These are phyloP conservation scores for Arthrobotrys conoides DNA, from an alignment of 2,329 filamentous ascomycete species.

Conservation along the genomic window DNA sequence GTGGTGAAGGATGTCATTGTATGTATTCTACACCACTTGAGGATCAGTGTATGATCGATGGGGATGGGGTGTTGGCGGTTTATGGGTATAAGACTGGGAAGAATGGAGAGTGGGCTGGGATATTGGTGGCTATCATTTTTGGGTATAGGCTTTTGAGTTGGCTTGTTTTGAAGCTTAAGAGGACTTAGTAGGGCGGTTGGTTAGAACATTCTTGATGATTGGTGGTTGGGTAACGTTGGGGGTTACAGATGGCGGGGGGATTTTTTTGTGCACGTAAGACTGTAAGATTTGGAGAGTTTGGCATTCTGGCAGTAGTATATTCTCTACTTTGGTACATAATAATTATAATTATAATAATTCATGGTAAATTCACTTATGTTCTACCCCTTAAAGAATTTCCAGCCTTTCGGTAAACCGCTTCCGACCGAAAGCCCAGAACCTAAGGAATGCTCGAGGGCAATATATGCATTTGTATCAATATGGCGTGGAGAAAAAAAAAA, in stretches of 20 bases:
- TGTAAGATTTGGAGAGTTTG: not conserved
- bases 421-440: not conserved
- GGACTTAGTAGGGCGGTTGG: constrained; percentile 63
- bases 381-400: not conserved
- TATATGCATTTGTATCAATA: not conserved
- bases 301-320: not conserved
- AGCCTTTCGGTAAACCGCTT: not conserved
- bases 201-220: not conserved
- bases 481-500: not conserved
- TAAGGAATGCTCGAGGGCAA: constrained; percentile 40
- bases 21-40: constrained; percentile 78
- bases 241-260: not conserved
- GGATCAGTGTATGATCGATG: constrained; percentile 78
- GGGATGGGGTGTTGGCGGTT: constrained; percentile 77
- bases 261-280: not conserved
- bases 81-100: constrained; percentile 79
- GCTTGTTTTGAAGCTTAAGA: constrained; percentile 70
- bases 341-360: not conserved
- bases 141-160: constrained; percentile 80
- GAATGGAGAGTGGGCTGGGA: constrained; percentile 80
- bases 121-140: constrained; percentile 81
- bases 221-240: not conserved
- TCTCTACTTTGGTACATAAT: not conserved
- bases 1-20: constrained; percentile 75
- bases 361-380: not conserved